Percentiles rank a stretch among this genome's conserved stretches.
Evolutionary conservation across 2,329 filamentous ascomycete species (phyloP).

Genomic region (Apiospora hydei): DNA sequence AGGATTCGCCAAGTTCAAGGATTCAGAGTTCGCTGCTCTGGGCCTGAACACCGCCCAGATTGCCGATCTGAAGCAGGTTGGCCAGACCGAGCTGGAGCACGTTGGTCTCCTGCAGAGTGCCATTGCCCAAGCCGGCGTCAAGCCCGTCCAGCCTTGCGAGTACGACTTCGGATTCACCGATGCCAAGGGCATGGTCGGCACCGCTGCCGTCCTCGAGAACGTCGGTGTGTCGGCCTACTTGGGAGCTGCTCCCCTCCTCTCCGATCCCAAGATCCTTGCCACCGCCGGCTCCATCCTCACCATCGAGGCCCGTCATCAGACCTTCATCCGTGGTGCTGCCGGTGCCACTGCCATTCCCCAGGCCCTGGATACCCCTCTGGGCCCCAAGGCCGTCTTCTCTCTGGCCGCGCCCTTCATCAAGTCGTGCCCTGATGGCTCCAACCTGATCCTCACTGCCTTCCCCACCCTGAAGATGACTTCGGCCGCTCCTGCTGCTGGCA

Average conservation of each 20-base stretch:
- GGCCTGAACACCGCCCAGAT: conserved; percentile 64
- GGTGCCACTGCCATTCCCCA: conserved; percentile 68
- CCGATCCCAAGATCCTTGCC: conserved; percentile 64
- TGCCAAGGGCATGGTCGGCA: conserved; percentile 71
- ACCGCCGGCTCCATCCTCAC: conserved; percentile 76
- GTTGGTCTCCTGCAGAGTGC: conserved; percentile 65
- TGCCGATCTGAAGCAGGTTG: conserved; percentile 67
- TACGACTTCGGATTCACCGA: conserved; percentile 77
- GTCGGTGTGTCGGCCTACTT: conserved; percentile 78
- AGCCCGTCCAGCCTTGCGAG: conserved; percentile 72
- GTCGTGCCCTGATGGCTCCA: conserved; percentile 71
- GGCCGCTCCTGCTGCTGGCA: conserved; percentile 49
- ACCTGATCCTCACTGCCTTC: conserved; percentile 70
- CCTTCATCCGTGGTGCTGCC: conserved; percentile 70
- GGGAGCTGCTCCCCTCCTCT: conserved; percentile 72
- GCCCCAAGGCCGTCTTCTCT: conserved; percentile 74
- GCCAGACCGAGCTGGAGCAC: conserved; percentile 68
- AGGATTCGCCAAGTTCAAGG: conserved; percentile 72
- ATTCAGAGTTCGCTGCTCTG: conserved; percentile 68
- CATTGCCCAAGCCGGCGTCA: conserved; percentile 67
- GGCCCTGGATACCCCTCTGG: conserved; percentile 74
- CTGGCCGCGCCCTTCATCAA: conserved; percentile 76
- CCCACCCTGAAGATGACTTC: conserved; percentile 62
- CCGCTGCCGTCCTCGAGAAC: conserved; percentile 74
- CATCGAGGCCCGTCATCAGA: conserved; percentile 77